Evolutionary conservation across 495 filamentous ascomycete species (phyloP).

Genomic region (Cercophora newfieldiana): DNA sequence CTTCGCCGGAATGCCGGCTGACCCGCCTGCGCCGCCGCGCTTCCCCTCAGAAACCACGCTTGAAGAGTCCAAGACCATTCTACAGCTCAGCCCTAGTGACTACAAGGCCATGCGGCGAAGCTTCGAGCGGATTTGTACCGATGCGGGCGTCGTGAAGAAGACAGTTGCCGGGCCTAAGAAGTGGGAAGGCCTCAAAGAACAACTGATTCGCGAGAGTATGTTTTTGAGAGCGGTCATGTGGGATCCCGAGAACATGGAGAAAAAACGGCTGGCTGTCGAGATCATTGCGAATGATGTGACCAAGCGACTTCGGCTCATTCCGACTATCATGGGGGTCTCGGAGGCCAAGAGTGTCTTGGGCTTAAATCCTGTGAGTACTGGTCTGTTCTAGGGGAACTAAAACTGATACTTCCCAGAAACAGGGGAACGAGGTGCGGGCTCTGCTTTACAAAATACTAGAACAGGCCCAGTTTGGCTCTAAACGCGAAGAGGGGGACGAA

Average conservation of each 20-base stretch:
- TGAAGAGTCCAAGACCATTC: conserved; percentile 71
- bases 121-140: conserved; percentile 69
- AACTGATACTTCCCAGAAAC: no score
- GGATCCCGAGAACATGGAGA: conserved; percentile 45
- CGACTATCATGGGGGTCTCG: conserved; percentile 64
- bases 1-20: conserved; percentile 71
- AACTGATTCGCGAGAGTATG: conserved; percentile 62
- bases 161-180: conserved; percentile 67
- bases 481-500: conserved; percentile 67
- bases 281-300: conserved; percentile 80
- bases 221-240: conserved; percentile 68
- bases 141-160: conserved; percentile 69
- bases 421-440: conserved; percentile 64
- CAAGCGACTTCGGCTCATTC: conserved; percentile 68
- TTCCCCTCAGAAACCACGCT: conserved; percentile 82
- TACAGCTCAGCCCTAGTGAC: conserved; percentile 55
- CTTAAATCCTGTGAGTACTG: no score
- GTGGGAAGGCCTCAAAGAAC: conserved; percentile 72
- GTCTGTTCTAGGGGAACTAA: no score
- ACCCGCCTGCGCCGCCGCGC: conserved; percentile 71
- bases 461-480: conserved; percentile 70
- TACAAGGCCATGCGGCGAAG: conserved; percentile 65
- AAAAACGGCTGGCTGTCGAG: conserved; percentile 63
- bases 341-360: conserved; percentile 73
- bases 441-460: conserved; percentile 68